Percentiles rank a stretch among this genome's conserved stretches.
These are phyloP conservation scores for Gnaphalium uliginosum DNA, from an alignment of 129 eudicot species.

Conservation along the genomic window DNA sequence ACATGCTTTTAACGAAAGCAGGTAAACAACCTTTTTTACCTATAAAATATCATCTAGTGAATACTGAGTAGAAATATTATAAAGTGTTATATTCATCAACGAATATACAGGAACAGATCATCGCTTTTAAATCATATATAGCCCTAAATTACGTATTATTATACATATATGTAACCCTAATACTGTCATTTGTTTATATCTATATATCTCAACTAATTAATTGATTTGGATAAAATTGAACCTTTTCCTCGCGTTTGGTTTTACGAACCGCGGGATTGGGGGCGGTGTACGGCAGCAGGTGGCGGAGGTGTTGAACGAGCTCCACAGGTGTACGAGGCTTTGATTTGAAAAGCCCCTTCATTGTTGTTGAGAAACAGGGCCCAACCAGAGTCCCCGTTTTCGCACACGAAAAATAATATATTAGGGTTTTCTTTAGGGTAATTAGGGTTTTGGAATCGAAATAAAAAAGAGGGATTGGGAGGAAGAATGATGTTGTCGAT, in stretches of 20 bases:
- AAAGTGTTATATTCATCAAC: neutral
- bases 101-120: neutral
- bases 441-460: conserved; percentile 36
- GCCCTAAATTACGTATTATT: neutral
- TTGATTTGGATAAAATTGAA: neutral
- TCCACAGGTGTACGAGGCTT: conserved; percentile 53
- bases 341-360: conserved; percentile 55
- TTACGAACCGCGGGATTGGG: conserved; percentile 24
- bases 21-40: neutral
- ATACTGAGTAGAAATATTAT: neutral
- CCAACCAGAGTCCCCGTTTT: conserved; percentile 28
- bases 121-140: too few relatives aligned
- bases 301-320: conserved; percentile 38
- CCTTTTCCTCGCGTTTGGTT: conserved; percentile 44
- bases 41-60: neutral
- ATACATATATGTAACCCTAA: neutral
- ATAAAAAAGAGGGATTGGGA: neutral
- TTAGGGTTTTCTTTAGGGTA: neutral
- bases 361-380: conserved; percentile 27
- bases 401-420: neutral
- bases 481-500: neutral
- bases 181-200: neutral
- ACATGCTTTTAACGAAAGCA: neutral
- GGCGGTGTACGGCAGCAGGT: conserved; percentile 38
- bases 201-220: neutral